Evolutionary conservation across 345 rosid species (phyloP).

Genomic region (Anastatica hierochuntica): DNA sequence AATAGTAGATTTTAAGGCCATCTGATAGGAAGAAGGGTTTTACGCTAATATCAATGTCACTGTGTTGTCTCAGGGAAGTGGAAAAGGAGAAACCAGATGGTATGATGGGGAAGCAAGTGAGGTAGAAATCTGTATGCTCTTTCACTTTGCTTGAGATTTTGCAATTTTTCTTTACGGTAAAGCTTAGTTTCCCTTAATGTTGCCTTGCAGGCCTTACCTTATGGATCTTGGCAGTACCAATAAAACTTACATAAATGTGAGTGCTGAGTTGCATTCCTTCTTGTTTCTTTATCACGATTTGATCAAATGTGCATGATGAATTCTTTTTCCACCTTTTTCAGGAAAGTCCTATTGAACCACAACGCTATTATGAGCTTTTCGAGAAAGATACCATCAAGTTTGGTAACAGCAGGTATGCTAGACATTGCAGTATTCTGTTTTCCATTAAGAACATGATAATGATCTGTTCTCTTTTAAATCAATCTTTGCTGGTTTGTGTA

Average conservation of each 20-base stretch:
- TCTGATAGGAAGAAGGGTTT: not conserved
- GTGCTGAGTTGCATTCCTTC: slow-evolving; percentile 17
- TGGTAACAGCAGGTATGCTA: slow-evolving; percentile 85
- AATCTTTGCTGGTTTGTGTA: not conserved
- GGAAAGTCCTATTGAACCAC: slow-evolving; percentile 81
- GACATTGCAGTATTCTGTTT: too few relatives aligned
- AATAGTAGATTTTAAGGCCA: not conserved
- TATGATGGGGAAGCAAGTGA: slow-evolving; percentile 46
- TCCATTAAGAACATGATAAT: too few relatives aligned
- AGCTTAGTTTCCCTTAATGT: slow-evolving; percentile 11
- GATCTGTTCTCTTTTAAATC: too few relatives aligned
- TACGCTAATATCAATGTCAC: slow-evolving; percentile 6
- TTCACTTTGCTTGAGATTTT: not conserved
- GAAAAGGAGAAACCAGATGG: slow-evolving; percentile 79
- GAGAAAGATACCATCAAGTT: slow-evolving; percentile 94
- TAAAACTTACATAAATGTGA: slow-evolving; percentile 81
- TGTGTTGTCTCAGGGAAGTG: slow-evolving; percentile 46
- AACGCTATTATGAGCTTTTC: slow-evolving; percentile 82
- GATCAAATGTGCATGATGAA: not conserved
- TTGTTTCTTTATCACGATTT: not conserved
- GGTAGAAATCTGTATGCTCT: slow-evolving; percentile 30
- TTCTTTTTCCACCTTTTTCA: slow-evolving; percentile 28
- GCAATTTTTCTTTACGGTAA: not conserved
- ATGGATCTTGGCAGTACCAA: slow-evolving; percentile 99
- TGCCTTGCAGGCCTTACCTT: slow-evolving; percentile 60